Evolutionary conservation across 768 basidiomycete genomes (phyloP).

Genomic region (Boletus vermiculosoides): DNA sequence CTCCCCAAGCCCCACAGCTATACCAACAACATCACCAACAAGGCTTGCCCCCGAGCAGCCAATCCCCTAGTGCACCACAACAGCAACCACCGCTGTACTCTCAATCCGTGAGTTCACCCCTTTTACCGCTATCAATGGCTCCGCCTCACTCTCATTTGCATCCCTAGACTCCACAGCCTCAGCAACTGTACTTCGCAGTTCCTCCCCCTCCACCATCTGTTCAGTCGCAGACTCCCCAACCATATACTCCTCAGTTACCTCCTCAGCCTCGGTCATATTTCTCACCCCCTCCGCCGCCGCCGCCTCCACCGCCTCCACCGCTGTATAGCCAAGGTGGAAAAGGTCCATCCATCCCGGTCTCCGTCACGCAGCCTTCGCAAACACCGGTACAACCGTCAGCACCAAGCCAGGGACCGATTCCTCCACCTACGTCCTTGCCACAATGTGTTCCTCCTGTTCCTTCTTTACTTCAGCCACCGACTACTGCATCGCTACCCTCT

Average conservation of each 20-base stretch:
- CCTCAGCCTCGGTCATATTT: slow-evolving; percentile 24
- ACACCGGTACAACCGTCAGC: neutral
- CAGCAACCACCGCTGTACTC: slow-evolving; percentile 3
- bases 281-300: slow-evolving; percentile 21
- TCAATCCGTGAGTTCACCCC: slow-evolving; percentile 11
- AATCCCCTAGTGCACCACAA: neutral
- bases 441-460: slow-evolving; percentile 6
- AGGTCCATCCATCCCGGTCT: neutral
- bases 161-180: slow-evolving; percentile 5
- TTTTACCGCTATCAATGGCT: neutral
- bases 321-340: slow-evolving; percentile 5
- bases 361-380: slow-evolving; percentile 9
- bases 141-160: slow-evolving; percentile 5
- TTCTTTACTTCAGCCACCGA: slow-evolving; percentile 13
- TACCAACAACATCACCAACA: slow-evolving; percentile 17
- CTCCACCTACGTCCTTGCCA: slow-evolving; percentile 5
- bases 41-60: slow-evolving; percentile 9
- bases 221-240: slow-evolving; percentile 15
- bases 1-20: slow-evolving; percentile 13
- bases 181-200: slow-evolving; percentile 14
- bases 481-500: slow-evolving; percentile 23
- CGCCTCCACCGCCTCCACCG: slow-evolving; percentile 14
- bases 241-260: slow-evolving; percentile 14
- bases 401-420: slow-evolving; percentile 5
- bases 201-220: slow-evolving; percentile 19